These are phyloP conservation scores for Dothideomycetes sp. DNA, from an alignment of 2,329 filamentous ascomycete genomes.

Conservation along the genomic window DNA sequence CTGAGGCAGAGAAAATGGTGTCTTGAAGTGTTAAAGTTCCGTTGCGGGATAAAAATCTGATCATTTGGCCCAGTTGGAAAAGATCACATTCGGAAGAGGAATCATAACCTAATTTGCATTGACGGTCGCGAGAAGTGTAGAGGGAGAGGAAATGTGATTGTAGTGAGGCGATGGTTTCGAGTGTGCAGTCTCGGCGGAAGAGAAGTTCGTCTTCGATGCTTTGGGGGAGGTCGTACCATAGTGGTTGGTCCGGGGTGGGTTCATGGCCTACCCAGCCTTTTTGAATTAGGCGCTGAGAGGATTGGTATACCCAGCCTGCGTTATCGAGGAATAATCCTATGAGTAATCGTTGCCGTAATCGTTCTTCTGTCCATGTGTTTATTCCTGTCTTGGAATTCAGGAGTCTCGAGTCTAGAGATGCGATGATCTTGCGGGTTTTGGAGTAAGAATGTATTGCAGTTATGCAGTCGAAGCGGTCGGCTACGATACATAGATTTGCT, in stretches of 20 bases:
- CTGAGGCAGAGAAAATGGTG: conserved; percentile 26
- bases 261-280: conserved; percentile 54
- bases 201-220: conserved; percentile 63
- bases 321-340: conserved; percentile 58
- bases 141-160: conserved; percentile 57
- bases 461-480: conserved; percentile 64
- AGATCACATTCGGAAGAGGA: conserved; percentile 63
- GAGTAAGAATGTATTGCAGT: conserved; percentile 47
- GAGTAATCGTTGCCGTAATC: conserved; percentile 59
- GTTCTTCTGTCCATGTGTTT: conserved; percentile 46
- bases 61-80: conserved; percentile 69
- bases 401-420: conserved; percentile 34
- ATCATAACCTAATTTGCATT: conserved; percentile 68
- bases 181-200: conserved; percentile 54
- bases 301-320: conserved; percentile 49
- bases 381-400: conserved; percentile 33
- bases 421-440: conserved; percentile 35
- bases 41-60: conserved; percentile 58
- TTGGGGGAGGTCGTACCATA: conserved; percentile 66
- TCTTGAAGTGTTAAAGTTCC: conserved; percentile 49
- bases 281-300: conserved; percentile 57
- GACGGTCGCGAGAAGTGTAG: conserved; percentile 57
- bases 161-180: conserved; percentile 61
- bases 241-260: conserved; percentile 32
- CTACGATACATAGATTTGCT: conserved; percentile 59